A percentile compares a stretch with the other conserved stretches of the same genome.
Evolutionary conservation across 106 monocot genomes (phyloP).

Genomic region (Vanilla planifolia): DNA sequence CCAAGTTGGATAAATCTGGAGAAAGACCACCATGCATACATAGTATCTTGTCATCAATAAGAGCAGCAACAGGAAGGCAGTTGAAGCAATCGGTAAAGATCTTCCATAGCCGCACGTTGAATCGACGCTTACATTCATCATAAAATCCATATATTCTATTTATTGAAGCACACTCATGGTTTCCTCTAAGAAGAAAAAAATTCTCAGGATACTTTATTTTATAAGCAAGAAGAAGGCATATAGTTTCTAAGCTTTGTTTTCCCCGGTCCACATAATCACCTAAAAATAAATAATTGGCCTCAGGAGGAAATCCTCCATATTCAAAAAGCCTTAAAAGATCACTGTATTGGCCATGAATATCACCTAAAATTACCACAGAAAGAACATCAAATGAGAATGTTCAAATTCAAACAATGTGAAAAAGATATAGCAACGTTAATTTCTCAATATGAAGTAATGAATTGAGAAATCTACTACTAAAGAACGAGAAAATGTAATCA

Average conservation of each 20-base stretch:
- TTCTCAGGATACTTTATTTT: constrained; percentile 50
- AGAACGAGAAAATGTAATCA: too few relatives aligned
- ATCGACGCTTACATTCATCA: constrained; percentile 50
- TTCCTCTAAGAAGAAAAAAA: constrained; percentile 43
- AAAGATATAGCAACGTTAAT: too few relatives aligned
- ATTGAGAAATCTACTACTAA: too few relatives aligned
- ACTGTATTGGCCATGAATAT: constrained; percentile 46
- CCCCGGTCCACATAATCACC: constrained; percentile 48
- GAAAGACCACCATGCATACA: constrained; percentile 53
- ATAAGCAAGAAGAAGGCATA: constrained; percentile 49
- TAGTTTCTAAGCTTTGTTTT: constrained; percentile 46
- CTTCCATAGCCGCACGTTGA: constrained; percentile 47
- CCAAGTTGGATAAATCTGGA: constrained; percentile 31
- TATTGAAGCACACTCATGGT: constrained; percentile 51
- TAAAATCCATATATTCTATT: constrained; percentile 52
- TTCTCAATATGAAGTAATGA: too few relatives aligned
- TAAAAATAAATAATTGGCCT: constrained; percentile 44
- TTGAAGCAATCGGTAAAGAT: constrained; percentile 46
- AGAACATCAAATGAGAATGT: too few relatives aligned
- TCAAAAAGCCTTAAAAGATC: constrained; percentile 47
- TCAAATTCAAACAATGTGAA: too few relatives aligned
- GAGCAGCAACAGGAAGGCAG: constrained; percentile 48
- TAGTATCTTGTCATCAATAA: constrained; percentile 45
- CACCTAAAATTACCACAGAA: too few relatives aligned
- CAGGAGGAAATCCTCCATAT: constrained; percentile 45